Evolutionary conservation across 495 filamentous ascomycete species (phyloP).

Genomic region (Bacidia gigantensis): DNA sequence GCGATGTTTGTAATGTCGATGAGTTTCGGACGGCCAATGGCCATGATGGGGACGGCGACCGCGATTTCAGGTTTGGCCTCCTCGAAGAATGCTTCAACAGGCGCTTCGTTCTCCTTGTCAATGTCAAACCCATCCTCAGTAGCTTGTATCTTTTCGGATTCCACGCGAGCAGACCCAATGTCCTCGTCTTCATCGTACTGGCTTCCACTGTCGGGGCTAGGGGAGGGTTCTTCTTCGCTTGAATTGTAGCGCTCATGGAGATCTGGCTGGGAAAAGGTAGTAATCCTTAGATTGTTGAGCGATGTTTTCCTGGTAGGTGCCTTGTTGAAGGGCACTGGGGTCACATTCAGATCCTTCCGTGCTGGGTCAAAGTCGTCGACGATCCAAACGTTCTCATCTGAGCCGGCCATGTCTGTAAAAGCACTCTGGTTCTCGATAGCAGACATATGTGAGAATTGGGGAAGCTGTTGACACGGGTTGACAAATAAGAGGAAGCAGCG

Average conservation of each 20-base stretch:
- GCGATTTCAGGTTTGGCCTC: constrained; percentile 13
- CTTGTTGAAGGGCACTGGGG: constrained; percentile 3
- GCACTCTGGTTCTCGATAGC: background rate
- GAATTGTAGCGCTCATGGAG: constrained; percentile 20
- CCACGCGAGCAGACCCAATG: constrained; percentile 2
- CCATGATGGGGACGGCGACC: constrained; percentile 18
- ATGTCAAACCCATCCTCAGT: background rate
- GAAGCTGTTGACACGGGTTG: constrained; percentile 5
- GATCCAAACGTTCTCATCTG: constrained; percentile 14
- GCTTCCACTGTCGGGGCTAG: constrained; percentile 16
- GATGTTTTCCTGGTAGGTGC: constrained; percentile 7
- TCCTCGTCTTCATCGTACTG: constrained; percentile 9
- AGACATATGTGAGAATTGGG: background rate
- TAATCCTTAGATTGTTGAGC: constrained; percentile 12
- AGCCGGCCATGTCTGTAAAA: constrained; percentile 8
- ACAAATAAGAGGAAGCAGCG: constrained; percentile 14
- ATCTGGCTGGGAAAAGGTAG: constrained; percentile 15
- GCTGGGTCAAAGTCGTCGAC: constrained; percentile 14
- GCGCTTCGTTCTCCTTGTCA: background rate
- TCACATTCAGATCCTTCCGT: constrained; percentile 13
- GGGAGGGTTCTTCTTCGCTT: constrained; percentile 21
- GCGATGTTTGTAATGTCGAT: constrained; percentile 19
- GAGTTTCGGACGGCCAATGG: constrained; percentile 15
- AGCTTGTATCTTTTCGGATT: background rate
- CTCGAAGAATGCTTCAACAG: constrained; percentile 4